Evolutionary conservation across 1,284 basidiomycete species (phyloP), one percentile per base, ranked within the genome.

Genomic region (Apiotrichum gamsii): DNA sequence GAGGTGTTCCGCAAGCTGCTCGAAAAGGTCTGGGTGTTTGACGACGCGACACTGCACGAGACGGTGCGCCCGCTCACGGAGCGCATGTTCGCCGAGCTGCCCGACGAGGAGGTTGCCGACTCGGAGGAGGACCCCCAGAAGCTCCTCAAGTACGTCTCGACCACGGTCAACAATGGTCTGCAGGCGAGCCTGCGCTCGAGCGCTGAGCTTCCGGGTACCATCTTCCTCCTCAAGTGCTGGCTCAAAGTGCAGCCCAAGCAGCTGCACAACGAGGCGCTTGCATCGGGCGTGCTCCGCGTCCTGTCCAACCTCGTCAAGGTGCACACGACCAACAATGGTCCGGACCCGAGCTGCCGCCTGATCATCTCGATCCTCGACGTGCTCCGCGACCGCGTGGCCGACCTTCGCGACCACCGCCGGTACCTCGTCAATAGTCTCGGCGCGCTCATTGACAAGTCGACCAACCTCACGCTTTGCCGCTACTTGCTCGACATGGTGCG

Each of bases 401-500:
- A 76, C 49, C 67, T 80, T 30, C 73, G 74, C 38, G 78, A 80
- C 51, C 75, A 78, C 49, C 70, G 78, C 9, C 69, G 76, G n/a
- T 83, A 82, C 74, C 78, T 96, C 51, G 75, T 94, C 42, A 83
- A 72, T 43, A 75, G 76, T 4, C 79, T 96, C 44, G 82, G 84
- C 16, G 82, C 84, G 40, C 78, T 98, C 28, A 84, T 93, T 34
- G 94, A 97, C 62, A 90, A 93, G 69, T 95, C 91, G n/a, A 84
- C 86, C 61, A 94, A 84, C 61, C 64, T 78, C 13, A 74, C 80
- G 14, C 78, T 99, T 1, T 93, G 90, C 67, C 82, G 82, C 11
- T 93, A 87, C 67, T 80, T 97, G 57, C 79, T 99, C 19, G 85
- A 90, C 46, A 81, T 94, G 54, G 82, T 89, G 51, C 81, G 87